Evolutionary conservation across 2,329 filamentous ascomycete species (phyloP), one percentile per base, ranked within the genome.

Genomic region (Fusarium stilboides): DNA sequence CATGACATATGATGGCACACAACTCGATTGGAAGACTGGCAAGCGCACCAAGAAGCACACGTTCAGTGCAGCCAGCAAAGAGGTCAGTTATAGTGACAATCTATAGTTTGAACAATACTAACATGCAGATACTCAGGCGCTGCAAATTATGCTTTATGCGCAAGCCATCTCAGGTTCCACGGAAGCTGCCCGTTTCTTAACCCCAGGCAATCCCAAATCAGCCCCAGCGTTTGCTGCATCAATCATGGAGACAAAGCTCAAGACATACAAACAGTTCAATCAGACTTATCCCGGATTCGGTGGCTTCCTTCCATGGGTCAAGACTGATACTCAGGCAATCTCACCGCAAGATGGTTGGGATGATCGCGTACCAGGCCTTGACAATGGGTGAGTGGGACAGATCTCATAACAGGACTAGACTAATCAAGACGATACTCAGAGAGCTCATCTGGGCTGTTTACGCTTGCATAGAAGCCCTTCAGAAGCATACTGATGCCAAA

Each of bases 361-460:
- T 10, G 78, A 82, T 50, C 72, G 78, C 5, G 78, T 82, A 1
- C 81, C 81, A 9, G 80, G 74, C 1, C 68, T 82, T 2, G 81
- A 82, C 42, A 82, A 82, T 50, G 81, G 81, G 78, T 80, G 69
- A 49, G 62, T 13, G 14, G 8, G 5, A 6, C 0, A 3, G 5
- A 10, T 10, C 3, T 13, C 8, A 5, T 2, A 34, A 6, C 22
- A 24, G 22, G 1, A 3, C 33, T 3, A 8, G 4, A 1, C 54
- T 62, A n/a, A 45, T 7, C 1, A 19, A 6, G 4, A 0, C 0
- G 8, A 0, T 37, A 13, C 5, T 3, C 1, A 81, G 78, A 37
- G 80, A 82, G 59, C 75, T 83, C 1, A 60, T 82, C 1, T 83
- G 81, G 81, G 80, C 80, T 10, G 79, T 83, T 1, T 82, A 83